Conservation (phyloP, 139 green algal species). For the Coccomyxa sp. region DNA sequence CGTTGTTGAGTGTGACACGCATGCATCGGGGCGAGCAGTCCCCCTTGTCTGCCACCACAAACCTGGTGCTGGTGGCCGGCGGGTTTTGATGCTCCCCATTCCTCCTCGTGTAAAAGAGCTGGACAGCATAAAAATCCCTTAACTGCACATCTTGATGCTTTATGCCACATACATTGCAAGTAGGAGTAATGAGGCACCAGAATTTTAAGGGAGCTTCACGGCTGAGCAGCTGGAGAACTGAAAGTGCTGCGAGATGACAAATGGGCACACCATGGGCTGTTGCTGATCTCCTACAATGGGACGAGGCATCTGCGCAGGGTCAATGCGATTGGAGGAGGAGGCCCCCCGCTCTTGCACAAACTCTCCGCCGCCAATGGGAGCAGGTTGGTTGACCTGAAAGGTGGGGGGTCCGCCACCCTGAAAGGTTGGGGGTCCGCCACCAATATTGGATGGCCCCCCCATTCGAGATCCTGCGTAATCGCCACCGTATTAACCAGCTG, state of each 20-base stretch:
- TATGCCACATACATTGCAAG: background rate
- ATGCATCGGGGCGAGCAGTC: constrained; percentile 75
- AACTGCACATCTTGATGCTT: background rate
- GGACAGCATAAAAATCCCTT: background rate
- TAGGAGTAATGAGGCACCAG: background rate
- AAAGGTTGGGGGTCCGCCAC: background rate
- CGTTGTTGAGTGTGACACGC: constrained; percentile 71
- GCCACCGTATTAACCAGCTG: background rate
- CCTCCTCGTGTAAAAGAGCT: background rate
- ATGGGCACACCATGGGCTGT: constrained; percentile 9
- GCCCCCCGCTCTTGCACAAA: background rate
- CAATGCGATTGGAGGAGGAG: constrained; percentile 46
- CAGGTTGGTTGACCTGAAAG: background rate
- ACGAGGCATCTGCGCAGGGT: constrained; percentile 80
- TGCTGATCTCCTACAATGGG: constrained; percentile 19
- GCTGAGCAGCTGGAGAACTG: background rate
- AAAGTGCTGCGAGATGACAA: background rate
- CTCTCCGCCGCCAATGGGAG: background rate
- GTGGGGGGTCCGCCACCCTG: too few relatives aligned
- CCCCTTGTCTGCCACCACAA: constrained; percentile 54
- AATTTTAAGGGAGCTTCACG: background rate
- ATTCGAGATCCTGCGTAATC: background rate
- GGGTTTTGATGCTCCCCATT: background rate
- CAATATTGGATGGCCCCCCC: background rate
- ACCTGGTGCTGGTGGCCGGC: background rate